A percentile compares a stretch with the other conserved stretches of the same genome.
Evolutionary conservation across 495 filamentous ascomycete genomes (phyloP).

Genomic region (Penicillium robsamsonii): DNA sequence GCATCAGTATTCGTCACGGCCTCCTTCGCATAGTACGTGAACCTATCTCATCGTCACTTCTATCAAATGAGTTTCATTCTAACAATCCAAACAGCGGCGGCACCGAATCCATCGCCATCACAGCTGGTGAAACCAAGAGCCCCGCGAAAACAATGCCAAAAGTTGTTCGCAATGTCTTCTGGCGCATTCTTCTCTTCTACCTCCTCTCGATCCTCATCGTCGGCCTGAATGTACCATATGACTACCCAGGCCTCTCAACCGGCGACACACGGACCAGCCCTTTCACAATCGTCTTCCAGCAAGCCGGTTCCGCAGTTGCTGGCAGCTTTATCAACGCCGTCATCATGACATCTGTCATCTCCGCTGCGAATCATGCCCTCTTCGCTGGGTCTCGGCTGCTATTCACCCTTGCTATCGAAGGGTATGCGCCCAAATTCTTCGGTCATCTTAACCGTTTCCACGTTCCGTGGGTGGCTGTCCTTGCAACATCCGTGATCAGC

Average conservation of each 20-base stretch:
- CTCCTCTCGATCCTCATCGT: conserved; percentile 49
- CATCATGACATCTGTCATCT: conserved; percentile 54
- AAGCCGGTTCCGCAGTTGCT: conserved; percentile 47
- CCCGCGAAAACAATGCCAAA: conserved; percentile 48
- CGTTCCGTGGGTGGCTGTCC: conserved; percentile 58
- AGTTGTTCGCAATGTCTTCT: conserved; percentile 53
- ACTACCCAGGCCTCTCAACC: conserved; percentile 42
- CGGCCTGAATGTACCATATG: conserved; percentile 55
- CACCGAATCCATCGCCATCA: conserved; percentile 57
- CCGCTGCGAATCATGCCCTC: conserved; percentile 53
- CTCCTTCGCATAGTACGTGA: conserved; percentile 47
- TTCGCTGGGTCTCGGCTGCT: conserved; percentile 54
- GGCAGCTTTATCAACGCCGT: conserved; percentile 58
- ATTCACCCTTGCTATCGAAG: conserved; percentile 47
- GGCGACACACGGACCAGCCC: conserved; percentile 45
- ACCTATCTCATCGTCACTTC: neutral
- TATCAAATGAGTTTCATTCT: neutral
- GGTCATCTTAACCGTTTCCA: conserved; percentile 52
- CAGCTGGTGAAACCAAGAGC: conserved; percentile 53
- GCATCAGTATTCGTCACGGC: conserved; percentile 54
- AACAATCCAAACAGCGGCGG: conserved; percentile 41
- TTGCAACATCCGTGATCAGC: conserved; percentile 53
- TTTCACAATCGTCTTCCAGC: conserved; percentile 53
- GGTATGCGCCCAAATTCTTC: conserved; percentile 49
- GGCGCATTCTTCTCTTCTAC: conserved; percentile 54